Evolutionary conservation across 495 filamentous ascomycete genomes (phyloP), one percentile per base, ranked within the genome.

Genomic region (Cenococcum geophilum): DNA sequence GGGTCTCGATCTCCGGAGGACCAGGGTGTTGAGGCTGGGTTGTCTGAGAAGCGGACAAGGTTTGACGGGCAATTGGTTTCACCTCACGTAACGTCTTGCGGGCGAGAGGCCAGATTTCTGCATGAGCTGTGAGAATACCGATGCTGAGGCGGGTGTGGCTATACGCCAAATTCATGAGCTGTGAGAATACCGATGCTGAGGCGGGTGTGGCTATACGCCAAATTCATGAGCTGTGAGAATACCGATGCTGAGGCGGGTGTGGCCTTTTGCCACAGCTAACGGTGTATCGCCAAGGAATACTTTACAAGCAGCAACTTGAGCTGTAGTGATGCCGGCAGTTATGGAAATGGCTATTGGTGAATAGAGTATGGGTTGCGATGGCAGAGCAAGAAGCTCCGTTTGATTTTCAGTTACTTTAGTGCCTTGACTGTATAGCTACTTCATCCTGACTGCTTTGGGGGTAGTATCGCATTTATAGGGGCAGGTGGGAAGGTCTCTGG

Each of bases 261-360:
- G 64, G 37, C 63, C 64, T 42, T 60, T 50, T 9, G 56, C 60
- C 37, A 67, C 62, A 14, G 64, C 62, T 32, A 59, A 23, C 5
- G 56, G 51, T 48, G 56, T 60, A 57, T 67, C 64, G 16, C 63
- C 64, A 16, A 60, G 57, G 11, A 67, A 54, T 2, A 47, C 34
- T 12, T 61, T 64, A 42, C 65, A 68, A n/a, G 65, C 57, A 6
- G 61, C 48, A 42, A 68, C 48, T 47, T 68, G 61, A 11, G 61
- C 65, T 21, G 57, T 36, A 10, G 61, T 37, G 9, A 58, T 35
- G 1, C 60, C 49, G 4, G 58, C 61, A 4, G 55, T 25, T 0
- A 68, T 61, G 20, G 61, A 61, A 18, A 59, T 12, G 1, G 42
- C 52, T 11, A 64, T 61, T 12, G 55, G 32, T 36, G 51, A 43